Base-by-base conservation (phyloP, 1,284 basidiomycete species). In the Trametes polyzona region DNA sequence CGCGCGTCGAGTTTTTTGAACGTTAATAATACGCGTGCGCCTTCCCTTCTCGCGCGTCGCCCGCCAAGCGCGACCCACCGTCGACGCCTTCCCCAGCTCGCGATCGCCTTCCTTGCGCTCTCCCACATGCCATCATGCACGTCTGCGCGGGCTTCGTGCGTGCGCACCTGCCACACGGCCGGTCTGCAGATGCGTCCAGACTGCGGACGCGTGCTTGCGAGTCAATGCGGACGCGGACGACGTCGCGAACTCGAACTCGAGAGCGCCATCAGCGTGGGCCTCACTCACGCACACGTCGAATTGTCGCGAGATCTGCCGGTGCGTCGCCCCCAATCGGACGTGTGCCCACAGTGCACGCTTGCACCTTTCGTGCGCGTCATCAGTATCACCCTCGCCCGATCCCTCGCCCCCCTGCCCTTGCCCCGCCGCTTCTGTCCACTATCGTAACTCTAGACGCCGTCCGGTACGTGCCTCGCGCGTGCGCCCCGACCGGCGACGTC, bases 1-100 rank as follows among this genome's bases (percentile, higher is more conserved):
- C 29, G 39, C 36, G 10, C 44, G 26, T n/a, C 21, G 57, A 61
- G 55, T 42, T 53, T 50, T 48, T 55, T 55, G 47, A 54, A 63
- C 61, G 59, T 59, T 55, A 55, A 47, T 52, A 40, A 32, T 52
- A 55, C 49, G 46, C 47, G 44, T 46, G 39, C 51, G 48, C 37
- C 49, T 49, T 52, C 52, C 50, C 56, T 56, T 57, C 55, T 52
- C 58, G 52, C 55, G 41, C 37, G 46, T 39, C 47, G 42, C 49
- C 52, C 49, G 49, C 52, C 50, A 57, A 48, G 40, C 37, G 46
- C 47, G 24, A 14, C 33, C 29, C 32, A n/a, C 21, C 16, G 12
- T 27, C 4, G 36, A 2, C 47, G 17, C 4, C 10, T n/a, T 36
- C 24, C 36, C 44, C 37, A 21, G 27, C 24, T 3, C 27, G 2